Percentiles rank a stretch among this genome's conserved stretches.
These are phyloP conservation scores for Wickerhamomyces queroliae DNA, from an alignment of 805 yeast genomes.

Conservation along the genomic window DNA sequence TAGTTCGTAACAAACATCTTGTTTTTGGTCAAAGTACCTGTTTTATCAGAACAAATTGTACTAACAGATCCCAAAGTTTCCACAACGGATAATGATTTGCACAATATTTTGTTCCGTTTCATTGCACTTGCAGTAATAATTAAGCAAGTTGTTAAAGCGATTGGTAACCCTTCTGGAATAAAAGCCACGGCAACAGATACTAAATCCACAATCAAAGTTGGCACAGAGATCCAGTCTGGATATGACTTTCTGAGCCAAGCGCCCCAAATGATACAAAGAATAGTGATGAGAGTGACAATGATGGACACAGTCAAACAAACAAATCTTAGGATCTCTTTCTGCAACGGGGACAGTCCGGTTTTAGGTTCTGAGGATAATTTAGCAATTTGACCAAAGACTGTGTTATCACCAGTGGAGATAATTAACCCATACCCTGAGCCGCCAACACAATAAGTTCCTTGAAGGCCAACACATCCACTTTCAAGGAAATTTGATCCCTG, in stretches of 20 bases:
- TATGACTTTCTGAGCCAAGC: constrained; percentile 34
- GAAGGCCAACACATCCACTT: constrained; percentile 36
- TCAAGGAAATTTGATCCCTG: constrained; percentile 35
- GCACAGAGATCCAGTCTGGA: constrained; percentile 36
- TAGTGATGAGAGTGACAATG: constrained; percentile 24
- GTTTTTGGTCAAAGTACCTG: constrained; percentile 45
- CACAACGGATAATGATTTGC: constrained; percentile 40
- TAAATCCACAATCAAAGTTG: constrained; percentile 35
- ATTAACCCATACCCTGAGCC: constrained; percentile 40
- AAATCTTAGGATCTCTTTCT: constrained; percentile 34
- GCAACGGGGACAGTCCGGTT: constrained; percentile 35
- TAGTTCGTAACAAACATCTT: constrained; percentile 35
- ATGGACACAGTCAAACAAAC: constrained; percentile 23
- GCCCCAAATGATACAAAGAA: constrained; percentile 35
- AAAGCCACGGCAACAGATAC: constrained; percentile 44
- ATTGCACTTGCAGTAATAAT: constrained; percentile 41
- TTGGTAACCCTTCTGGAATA: constrained; percentile 47
- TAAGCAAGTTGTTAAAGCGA: constrained; percentile 44
- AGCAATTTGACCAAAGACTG: constrained; percentile 42
- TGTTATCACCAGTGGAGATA: constrained; percentile 36
- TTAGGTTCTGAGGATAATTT: constrained; percentile 34
- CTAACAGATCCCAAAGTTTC: constrained; percentile 56
- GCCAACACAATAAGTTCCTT: constrained; percentile 37
- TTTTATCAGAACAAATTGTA: constrained; percentile 37
- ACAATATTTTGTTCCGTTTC: constrained; percentile 38